These are phyloP conservation scores for Cladophialophora yegresii DNA, from an alignment of 2,329 filamentous ascomycete species.

Conservation along the genomic window DNA sequence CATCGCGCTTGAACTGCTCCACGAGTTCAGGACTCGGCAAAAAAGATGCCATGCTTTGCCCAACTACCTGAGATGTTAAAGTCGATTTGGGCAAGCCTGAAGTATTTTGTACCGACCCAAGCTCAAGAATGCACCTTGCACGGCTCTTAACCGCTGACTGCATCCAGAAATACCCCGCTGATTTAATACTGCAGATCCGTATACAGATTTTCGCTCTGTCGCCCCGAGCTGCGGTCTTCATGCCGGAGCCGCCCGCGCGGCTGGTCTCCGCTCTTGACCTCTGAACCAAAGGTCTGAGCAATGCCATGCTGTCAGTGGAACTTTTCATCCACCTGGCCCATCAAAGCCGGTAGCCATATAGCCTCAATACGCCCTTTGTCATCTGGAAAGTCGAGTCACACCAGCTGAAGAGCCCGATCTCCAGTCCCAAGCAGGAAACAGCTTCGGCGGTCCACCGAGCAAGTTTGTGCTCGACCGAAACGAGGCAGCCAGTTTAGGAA, in stretches of 20 bases:
- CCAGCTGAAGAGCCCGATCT: conserved; percentile 8
- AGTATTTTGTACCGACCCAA: neutral
- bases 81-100: neutral
- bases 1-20: conserved; percentile 37
- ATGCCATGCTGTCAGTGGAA: neutral
- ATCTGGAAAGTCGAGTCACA: neutral
- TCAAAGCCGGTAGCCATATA: neutral
- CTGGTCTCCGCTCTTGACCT: neutral
- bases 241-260: conserved; percentile 23
- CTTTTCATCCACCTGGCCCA: neutral
- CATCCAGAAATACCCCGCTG: conserved; percentile 1
- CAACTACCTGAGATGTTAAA: neutral
- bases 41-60: conserved; percentile 27
- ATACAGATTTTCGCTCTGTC: neutral
- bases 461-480: neutral
- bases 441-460: neutral
- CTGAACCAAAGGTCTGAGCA: neutral
- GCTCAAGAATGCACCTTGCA: neutral
- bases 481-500: neutral
- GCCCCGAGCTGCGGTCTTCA: conserved; percentile 32
- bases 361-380: neutral
- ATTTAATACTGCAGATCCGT: conserved; percentile 14
- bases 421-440: neutral
- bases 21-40: conserved; percentile 34
- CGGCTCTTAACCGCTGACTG: neutral